Percentiles rank a stretch among this genome's conserved stretches.
Conservation (phyloP, 805 yeast genomes). For the Saccharomyces paradoxus region DNA sequence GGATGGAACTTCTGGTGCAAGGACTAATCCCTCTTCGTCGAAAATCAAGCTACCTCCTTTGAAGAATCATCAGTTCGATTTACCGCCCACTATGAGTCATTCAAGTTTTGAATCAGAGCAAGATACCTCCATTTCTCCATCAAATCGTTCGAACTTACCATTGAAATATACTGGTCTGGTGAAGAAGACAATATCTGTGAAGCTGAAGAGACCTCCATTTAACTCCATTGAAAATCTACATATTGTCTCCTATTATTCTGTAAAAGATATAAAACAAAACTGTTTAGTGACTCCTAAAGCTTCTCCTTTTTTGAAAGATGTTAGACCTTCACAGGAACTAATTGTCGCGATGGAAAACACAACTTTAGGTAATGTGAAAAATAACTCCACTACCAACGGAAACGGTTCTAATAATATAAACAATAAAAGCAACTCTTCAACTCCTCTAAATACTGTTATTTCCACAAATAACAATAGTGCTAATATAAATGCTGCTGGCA, state of each 20-base stretch:
- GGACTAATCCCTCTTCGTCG: neutral
- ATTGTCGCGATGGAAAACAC: conserved; percentile 51
- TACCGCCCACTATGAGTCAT: neutral
- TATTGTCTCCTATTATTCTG: conserved; percentile 68
- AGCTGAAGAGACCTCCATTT: conserved; percentile 40
- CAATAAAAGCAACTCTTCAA: conserved; percentile 2
- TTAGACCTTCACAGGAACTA: conserved; percentile 40
- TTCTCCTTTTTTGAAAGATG: conserved; percentile 40
- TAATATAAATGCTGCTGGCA: conserved; percentile 16
- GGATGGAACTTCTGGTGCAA: neutral
- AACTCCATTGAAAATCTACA: conserved; percentile 34
- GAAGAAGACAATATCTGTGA: conserved; percentile 71
- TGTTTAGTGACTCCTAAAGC: conserved; percentile 51
- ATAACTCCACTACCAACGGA: neutral
- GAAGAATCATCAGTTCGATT: neutral
- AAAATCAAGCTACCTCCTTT: neutral
- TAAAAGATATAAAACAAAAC: conserved; percentile 61
- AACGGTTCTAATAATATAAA: conserved; percentile 16
- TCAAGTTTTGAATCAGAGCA: neutral
- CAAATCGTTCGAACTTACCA: neutral
- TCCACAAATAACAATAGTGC: conserved; percentile 4
- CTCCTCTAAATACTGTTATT: conserved; percentile 4
- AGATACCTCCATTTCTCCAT: neutral
- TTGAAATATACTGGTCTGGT: conserved; percentile 48
- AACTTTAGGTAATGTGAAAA: conserved; percentile 47